These are phyloP conservation scores for Amauroascus niger DNA, from an alignment of 2,329 filamentous ascomycete genomes.

Conservation along the genomic window DNA sequence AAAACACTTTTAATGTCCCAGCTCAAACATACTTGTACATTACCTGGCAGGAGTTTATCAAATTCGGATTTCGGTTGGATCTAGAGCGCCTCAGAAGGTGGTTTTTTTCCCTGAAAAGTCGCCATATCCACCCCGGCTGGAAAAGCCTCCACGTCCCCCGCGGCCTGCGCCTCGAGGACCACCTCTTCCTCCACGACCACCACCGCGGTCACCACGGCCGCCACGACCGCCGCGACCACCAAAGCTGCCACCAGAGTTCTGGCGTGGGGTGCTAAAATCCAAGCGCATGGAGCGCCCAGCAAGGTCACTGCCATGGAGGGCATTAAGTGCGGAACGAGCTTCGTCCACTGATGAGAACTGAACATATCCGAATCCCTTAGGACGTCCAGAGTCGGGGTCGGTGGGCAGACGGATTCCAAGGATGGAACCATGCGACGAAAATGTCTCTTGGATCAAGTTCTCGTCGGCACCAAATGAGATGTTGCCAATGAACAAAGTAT, in stretches of 20 bases:
- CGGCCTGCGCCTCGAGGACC: conserved; percentile 43
- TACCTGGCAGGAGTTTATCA: conserved; percentile 6
- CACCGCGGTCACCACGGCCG: conserved; percentile 45
- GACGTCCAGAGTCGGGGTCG: conserved; percentile 69
- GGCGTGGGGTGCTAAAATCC: conserved; percentile 65
- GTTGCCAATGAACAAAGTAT: conserved; percentile 88
- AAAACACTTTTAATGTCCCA: conserved; percentile 4
- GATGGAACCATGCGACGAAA: conserved; percentile 60
- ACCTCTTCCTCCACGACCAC: conserved; percentile 44
- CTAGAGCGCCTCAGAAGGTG: conserved; percentile 47
- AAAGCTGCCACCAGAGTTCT: conserved; percentile 43
- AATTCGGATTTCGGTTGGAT: neutral
- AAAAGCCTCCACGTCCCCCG: conserved; percentile 26
- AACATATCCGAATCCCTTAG: conserved; percentile 91
- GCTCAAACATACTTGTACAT: conserved; percentile 11
- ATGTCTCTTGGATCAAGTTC: conserved; percentile 63
- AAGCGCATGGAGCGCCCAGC: conserved; percentile 67
- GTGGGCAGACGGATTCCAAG: conserved; percentile 79
- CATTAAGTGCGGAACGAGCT: conserved; percentile 62
- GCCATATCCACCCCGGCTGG: conserved; percentile 40
- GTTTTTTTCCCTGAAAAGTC: conserved; percentile 73
- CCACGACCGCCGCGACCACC: conserved; percentile 44
- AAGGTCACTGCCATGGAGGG: conserved; percentile 62
- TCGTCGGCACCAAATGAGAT: conserved; percentile 74
- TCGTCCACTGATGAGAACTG: conserved; percentile 74